Percentiles rank a stretch among this genome's conserved stretches.
These are phyloP conservation scores for Pseudogymnoascus sp. DNA, from an alignment of 2,329 filamentous ascomycete genomes.

Conservation along the genomic window DNA sequence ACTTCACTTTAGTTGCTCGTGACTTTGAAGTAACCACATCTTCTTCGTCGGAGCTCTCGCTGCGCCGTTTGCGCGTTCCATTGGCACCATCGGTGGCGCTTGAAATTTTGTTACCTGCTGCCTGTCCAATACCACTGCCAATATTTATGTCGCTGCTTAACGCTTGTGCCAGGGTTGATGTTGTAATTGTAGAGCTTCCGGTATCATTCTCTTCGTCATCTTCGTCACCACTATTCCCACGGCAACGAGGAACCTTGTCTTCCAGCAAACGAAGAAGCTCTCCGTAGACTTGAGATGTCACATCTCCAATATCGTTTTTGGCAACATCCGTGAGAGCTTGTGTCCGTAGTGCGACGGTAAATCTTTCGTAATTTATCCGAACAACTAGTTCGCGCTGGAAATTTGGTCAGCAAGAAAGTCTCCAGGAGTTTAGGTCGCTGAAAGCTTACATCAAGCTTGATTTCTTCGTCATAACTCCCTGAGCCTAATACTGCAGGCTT, in stretches of 20 bases:
- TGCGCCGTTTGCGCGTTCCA: conserved; percentile 11
- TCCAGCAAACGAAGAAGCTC: conserved; percentile 65
- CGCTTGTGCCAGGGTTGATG: conserved; percentile 48
- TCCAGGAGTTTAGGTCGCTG: background rate
- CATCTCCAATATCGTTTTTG: conserved; percentile 60
- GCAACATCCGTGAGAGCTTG: conserved; percentile 67
- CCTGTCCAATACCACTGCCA: conserved; percentile 50
- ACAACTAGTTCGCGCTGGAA: conserved; percentile 62
- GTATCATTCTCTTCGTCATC: conserved; percentile 26
- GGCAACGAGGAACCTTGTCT: conserved; percentile 59
- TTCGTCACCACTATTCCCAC: conserved; percentile 46
- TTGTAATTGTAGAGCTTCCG: conserved; percentile 39
- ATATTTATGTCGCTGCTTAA: conserved; percentile 47
- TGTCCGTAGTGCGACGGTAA: conserved; percentile 74
- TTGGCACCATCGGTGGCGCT: background rate
- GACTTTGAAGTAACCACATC: conserved; percentile 10
- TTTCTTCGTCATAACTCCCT: conserved; percentile 35
- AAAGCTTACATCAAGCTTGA: conserved; percentile 44
- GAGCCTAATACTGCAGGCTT: conserved; percentile 30
- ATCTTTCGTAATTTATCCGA: conserved; percentile 77
- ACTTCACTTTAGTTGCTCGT: conserved; percentile 38
- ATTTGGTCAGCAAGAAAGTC: conserved; percentile 22
- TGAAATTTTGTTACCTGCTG: conserved; percentile 40
- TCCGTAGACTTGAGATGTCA: conserved; percentile 71
- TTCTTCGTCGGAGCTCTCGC: conserved; percentile 22